A percentile compares a stretch with the other conserved stretches of the same genome.
These are phyloP conservation scores for Cyathus olla DNA, from an alignment of 1,284 basidiomycete genomes.

Conservation along the genomic window DNA sequence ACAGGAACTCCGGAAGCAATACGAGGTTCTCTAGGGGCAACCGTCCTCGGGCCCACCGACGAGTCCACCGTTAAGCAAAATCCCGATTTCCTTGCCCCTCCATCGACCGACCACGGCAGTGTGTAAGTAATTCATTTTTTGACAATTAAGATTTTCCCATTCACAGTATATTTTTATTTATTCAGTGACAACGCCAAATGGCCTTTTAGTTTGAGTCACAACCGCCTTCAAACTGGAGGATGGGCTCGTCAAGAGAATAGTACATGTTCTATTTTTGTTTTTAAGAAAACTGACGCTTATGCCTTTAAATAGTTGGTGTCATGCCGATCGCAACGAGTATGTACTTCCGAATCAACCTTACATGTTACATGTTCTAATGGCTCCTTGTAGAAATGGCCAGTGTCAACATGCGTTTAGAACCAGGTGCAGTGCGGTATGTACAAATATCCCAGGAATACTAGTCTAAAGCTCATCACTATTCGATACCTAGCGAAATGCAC, in stretches of 20 bases:
- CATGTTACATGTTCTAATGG: not conserved
- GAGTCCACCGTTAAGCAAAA: slow-evolving; percentile 57
- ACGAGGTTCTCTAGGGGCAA: slow-evolving; percentile 31
- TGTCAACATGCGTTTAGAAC: slow-evolving; percentile 71
- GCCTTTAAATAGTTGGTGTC: slow-evolving; percentile 37
- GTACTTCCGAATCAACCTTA: not conserved
- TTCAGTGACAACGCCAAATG: slow-evolving; percentile 61
- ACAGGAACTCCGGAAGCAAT: slow-evolving; percentile 27
- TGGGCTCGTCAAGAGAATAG: slow-evolving; percentile 69
- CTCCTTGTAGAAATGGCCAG: slow-evolving; percentile 20
- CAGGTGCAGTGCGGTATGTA: slow-evolving; percentile 60
- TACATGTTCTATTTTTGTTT: slow-evolving; percentile 20
- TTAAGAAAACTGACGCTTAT: not conserved
- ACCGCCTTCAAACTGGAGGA: slow-evolving; percentile 63
- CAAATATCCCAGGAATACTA: not conserved
- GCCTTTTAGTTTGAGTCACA: slow-evolving; percentile 69
- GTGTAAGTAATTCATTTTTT: slow-evolving; percentile 19
- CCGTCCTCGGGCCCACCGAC: slow-evolving; percentile 62
- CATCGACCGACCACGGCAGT: slow-evolving; percentile 58
- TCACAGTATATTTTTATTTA: no score
- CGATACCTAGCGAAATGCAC: slow-evolving; percentile 64
- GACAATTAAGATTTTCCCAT: not conserved
- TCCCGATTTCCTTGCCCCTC: slow-evolving; percentile 61
- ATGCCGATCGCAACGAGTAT: slow-evolving; percentile 56
- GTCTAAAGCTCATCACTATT: slow-evolving; percentile 6